Evolutionary conservation across 306 rosid genomes (phyloP).

Genomic region (Dryas alaskensis): DNA sequence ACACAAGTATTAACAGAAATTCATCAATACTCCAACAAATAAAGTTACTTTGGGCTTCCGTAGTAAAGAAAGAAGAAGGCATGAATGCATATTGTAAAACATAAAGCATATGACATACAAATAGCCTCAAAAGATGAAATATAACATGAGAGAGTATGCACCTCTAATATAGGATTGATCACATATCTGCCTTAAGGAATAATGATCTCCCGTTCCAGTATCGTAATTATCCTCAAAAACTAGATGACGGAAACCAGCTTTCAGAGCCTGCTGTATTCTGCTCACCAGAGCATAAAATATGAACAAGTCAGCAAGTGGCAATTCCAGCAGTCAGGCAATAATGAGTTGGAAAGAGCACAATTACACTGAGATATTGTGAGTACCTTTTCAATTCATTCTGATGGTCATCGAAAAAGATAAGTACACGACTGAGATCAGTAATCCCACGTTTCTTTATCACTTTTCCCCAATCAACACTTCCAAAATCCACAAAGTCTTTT

Average conservation of each 20-base stretch:
- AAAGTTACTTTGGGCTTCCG: background rate
- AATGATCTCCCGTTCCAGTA: slow-evolving; percentile 98
- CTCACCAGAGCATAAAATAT: slow-evolving; percentile 26
- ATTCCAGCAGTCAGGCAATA: slow-evolving; percentile 8
- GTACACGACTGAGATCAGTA: slow-evolving; percentile 64
- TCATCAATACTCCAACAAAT: background rate
- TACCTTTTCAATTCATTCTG: slow-evolving; percentile 96
- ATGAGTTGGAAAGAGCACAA: slow-evolving; percentile 20
- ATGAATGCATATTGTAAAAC: slow-evolving; percentile 7
- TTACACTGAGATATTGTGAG: slow-evolving; percentile 16
- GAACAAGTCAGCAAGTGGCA: slow-evolving; percentile 30
- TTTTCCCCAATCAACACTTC: slow-evolving; percentile 74
- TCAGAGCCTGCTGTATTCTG: slow-evolving; percentile 81
- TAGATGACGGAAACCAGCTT: slow-evolving; percentile 90
- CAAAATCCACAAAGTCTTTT: slow-evolving; percentile 92
- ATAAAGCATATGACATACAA: slow-evolving; percentile 5
- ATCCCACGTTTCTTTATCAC: slow-evolving; percentile 66
- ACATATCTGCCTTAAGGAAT: slow-evolving; percentile 94
- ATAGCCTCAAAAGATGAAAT: background rate
- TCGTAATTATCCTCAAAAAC: slow-evolving; percentile 98
- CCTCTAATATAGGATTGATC: slow-evolving; percentile 93
- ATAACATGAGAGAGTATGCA: slow-evolving; percentile 32
- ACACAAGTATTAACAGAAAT: background rate
- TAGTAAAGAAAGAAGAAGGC: background rate
- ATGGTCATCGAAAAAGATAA: slow-evolving; percentile 92